Evolutionary conservation across 2,329 filamentous ascomycete species (phyloP).

Genomic region (Epicoccum sorghinum): DNA sequence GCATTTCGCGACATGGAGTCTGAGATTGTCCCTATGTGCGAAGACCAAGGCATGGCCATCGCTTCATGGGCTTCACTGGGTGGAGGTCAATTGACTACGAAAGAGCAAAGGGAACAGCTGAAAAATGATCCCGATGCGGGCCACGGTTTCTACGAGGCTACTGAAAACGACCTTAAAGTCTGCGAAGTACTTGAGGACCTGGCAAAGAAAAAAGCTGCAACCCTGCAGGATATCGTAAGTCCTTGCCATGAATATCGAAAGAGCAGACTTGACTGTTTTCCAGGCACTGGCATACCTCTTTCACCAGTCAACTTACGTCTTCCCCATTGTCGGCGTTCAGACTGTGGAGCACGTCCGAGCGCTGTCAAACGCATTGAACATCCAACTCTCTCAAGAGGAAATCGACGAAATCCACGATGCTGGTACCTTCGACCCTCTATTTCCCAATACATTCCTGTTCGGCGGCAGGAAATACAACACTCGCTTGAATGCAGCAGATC

Average conservation of each 20-base stretch:
- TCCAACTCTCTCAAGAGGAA: constrained; percentile 65
- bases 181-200: constrained; percentile 65
- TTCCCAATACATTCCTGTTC: constrained; percentile 27
- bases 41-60: constrained; percentile 64
- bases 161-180: constrained; percentile 57
- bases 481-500: constrained; percentile 7
- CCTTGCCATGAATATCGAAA: neutral
- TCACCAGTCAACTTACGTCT: constrained; percentile 65
- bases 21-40: constrained; percentile 68
- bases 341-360: constrained; percentile 71
- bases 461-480: constrained; percentile 2
- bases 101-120: constrained; percentile 41
- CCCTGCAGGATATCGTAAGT: constrained; percentile 58
- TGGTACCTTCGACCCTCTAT: constrained; percentile 9
- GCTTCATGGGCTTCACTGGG: constrained; percentile 55
- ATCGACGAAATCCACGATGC: constrained; percentile 68
- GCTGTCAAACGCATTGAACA: constrained; percentile 69
- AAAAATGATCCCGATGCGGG: constrained; percentile 47
- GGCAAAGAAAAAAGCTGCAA: constrained; percentile 60
- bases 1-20: constrained; percentile 65
- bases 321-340: constrained; percentile 73
- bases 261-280: neutral
- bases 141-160: constrained; percentile 41
- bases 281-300: constrained; percentile 22
- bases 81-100: constrained; percentile 47